Evolutionary conservation across 495 filamentous ascomycete genomes (phyloP).

Genomic region (Bacidia gigantensis): DNA sequence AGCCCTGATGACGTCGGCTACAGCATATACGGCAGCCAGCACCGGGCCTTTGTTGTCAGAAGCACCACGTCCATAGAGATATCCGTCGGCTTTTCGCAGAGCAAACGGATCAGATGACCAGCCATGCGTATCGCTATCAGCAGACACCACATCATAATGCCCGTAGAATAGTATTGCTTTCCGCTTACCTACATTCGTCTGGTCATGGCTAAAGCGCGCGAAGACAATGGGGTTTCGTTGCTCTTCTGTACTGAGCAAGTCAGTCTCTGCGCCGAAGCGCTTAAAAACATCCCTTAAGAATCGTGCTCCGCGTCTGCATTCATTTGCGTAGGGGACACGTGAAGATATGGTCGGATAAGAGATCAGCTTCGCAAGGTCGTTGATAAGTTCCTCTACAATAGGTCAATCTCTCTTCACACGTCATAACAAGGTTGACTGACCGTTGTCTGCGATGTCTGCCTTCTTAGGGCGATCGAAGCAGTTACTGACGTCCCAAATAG

Average conservation of each 20-base stretch:
- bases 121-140: slow-evolving; percentile 57
- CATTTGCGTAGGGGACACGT: slow-evolving; percentile 64
- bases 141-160: slow-evolving; percentile 97
- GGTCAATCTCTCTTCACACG: slow-evolving; percentile 1
- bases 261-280: slow-evolving; percentile 74
- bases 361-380: slow-evolving; percentile 69
- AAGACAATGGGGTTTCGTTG: slow-evolving; percentile 79
- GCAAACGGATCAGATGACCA: slow-evolving; percentile 84
- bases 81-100: slow-evolving; percentile 74
- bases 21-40: slow-evolving; percentile 82
- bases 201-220: slow-evolving; percentile 70
- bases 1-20: slow-evolving; percentile 67
- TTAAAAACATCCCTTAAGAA: slow-evolving; percentile 82
- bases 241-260: slow-evolving; percentile 62
- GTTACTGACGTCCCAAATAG: slow-evolving; percentile 70
- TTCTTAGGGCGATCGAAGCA: slow-evolving; percentile 32
- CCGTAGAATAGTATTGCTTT: slow-evolving; percentile 94
- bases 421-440: slow-evolving; percentile 20
- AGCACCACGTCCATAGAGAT: slow-evolving; percentile 90
- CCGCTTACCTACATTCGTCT: slow-evolving; percentile 36
- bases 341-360: slow-evolving; percentile 85
- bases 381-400: slow-evolving; percentile 58
- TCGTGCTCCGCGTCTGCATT: slow-evolving; percentile 84
- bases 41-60: slow-evolving; percentile 96
- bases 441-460: slow-evolving; percentile 43